Conservation (phyloP, 208 protist genomes). For the Acanthamoeba triangularis region DNA sequence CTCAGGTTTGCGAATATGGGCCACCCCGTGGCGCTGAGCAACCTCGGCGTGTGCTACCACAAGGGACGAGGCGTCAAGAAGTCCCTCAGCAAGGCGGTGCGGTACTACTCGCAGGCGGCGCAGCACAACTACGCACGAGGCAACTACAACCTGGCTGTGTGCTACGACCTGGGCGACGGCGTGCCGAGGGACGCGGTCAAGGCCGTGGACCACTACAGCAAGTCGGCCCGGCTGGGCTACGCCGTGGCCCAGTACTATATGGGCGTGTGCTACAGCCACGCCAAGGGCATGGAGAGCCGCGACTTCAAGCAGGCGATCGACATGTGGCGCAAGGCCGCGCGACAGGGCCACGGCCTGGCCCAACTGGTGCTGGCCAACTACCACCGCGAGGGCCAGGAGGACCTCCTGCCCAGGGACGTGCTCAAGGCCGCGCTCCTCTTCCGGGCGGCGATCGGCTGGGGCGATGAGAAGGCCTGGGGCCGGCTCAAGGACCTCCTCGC, state of each 20-base stretch:
- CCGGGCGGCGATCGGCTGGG: conserved; percentile 29
- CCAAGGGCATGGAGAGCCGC: conserved; percentile 58
- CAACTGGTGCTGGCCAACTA: conserved; percentile 75
- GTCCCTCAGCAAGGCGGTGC: conserved; percentile 76
- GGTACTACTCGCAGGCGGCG: conserved; percentile 65
- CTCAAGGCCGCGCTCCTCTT: conserved; percentile 25
- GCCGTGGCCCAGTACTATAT: conserved; percentile 81
- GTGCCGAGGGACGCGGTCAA: conserved; percentile 15
- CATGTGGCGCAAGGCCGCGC: conserved; percentile 66
- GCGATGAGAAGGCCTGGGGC: conserved; percentile 49
- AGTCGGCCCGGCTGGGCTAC: conserved; percentile 76
- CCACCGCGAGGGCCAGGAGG: conserved; percentile 65
- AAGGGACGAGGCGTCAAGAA: conserved; percentile 66
- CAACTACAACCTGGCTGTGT: conserved; percentile 81
- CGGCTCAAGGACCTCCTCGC: conserved; percentile 4
- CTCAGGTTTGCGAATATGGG: conserved; percentile 70
- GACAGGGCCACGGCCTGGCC: conserved; percentile 77
- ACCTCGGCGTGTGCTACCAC: conserved; percentile 82
- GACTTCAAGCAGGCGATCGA: conserved; percentile 69
- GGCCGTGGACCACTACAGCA: conserved; percentile 73
- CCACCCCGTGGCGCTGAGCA: conserved; percentile 77
- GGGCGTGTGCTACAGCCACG: conserved; percentile 71
- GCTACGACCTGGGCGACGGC: conserved; percentile 82
- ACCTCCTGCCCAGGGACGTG: neutral
- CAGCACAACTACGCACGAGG: conserved; percentile 64